These are phyloP conservation scores for Rhexocercosporidium sp. DNA, from an alignment of 2,329 filamentous ascomycete species.

Conservation along the genomic window DNA sequence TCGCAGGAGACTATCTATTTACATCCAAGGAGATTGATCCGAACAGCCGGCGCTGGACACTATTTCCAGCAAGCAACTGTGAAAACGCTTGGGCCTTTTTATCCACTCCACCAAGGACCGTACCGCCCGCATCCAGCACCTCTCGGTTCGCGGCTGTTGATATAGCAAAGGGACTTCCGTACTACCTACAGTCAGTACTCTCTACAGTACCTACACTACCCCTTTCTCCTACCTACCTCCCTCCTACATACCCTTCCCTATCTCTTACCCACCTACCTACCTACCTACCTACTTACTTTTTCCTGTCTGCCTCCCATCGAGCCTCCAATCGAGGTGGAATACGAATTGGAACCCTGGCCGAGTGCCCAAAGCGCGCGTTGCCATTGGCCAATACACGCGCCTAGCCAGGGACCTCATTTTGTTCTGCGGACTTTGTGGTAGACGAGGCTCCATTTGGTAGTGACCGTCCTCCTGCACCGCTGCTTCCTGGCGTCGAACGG, in stretches of 20 bases:
- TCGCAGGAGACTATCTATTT: no score
- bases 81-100: no score
- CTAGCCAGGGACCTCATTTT: slow-evolving; percentile 5
- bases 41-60: no score
- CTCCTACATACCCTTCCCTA: no score
- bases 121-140: not conserved
- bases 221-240: no score
- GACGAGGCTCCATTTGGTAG: slow-evolving; percentile 17
- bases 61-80: no score
- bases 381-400: not conserved
- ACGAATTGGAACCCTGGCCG: not conserved
- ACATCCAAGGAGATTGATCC: no score
- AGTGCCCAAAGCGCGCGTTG: not conserved
- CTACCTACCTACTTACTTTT: no score
- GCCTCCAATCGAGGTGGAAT: not conserved
- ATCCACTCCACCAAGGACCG: not conserved
- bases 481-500: slow-evolving; percentile 11
- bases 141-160: slow-evolving; percentile 1
- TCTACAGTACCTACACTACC: no score
- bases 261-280: not conserved
- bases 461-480: slow-evolving; percentile 12
- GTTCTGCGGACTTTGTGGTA: not conserved
- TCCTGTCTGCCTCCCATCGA: no score
- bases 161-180: no score
- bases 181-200: no score